Evolutionary conservation across 495 filamentous ascomycete species (phyloP).

Genomic region (Penicillium taxi): DNA sequence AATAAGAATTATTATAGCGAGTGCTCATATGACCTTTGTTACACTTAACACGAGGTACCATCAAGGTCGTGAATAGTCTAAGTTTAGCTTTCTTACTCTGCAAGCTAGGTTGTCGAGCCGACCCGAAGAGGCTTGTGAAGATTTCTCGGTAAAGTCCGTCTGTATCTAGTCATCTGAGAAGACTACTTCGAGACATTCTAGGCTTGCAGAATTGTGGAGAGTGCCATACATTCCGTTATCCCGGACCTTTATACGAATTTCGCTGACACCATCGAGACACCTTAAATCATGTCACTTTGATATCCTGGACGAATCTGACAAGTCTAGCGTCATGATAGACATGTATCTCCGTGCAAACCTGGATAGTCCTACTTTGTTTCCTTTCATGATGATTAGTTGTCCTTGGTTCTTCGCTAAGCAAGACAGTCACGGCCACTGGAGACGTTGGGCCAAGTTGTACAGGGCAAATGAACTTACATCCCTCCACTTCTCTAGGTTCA

Average conservation of each 20-base stretch:
- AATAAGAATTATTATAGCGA: too few species aligned
- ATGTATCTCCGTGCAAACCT: too few species aligned
- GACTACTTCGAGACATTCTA: not conserved
- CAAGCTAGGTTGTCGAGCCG: conserved; percentile 6
- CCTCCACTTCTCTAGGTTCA: conserved; percentile 8
- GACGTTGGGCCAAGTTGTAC: conserved; percentile 16
- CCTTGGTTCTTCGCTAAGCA: too few species aligned
- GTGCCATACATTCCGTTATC: conserved; percentile 8
- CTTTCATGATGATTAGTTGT: too few species aligned
- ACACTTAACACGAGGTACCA: conserved; percentile 1
- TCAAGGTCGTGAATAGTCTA: not conserved
- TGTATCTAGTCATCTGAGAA: conserved; percentile 16
- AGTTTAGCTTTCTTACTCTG: conserved; percentile 1
- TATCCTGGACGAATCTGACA: too few species aligned
- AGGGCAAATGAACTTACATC: conserved; percentile 6
- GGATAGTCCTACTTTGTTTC: too few species aligned
- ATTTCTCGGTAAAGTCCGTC: too few species aligned
- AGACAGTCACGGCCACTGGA: too few species aligned
- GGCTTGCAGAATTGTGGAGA: not conserved
- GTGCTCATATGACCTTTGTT: conserved; percentile 4
- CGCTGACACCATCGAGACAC: conserved; percentile 10
- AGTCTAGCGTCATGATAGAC: too few species aligned
- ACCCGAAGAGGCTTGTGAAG: not conserved
- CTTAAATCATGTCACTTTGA: too few species aligned
- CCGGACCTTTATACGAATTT: not conserved